Evolutionary conservation across 176 grass and related monocot species (phyloP).

Genomic region (Carex pumila): DNA sequence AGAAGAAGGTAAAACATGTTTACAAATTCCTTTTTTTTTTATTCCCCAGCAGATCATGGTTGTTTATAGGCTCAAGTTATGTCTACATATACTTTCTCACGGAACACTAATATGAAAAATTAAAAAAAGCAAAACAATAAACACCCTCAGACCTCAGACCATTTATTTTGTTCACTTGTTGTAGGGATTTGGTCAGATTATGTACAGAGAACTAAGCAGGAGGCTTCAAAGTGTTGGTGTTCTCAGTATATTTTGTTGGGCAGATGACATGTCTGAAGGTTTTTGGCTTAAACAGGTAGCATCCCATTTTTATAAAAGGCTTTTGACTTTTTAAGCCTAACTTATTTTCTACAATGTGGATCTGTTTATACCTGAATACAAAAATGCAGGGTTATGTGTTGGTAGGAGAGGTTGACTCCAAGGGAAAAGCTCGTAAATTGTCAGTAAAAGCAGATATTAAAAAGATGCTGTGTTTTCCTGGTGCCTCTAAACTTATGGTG

Average conservation of each 20-base stretch:
- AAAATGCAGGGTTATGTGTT: conserved; percentile 54
- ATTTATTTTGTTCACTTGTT: conserved; percentile 25
- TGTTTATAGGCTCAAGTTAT: not conserved
- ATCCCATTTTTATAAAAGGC: not conserved
- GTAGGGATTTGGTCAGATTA: conserved; percentile 64
- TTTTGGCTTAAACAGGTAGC: conserved; percentile 96
- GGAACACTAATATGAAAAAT: not conserved
- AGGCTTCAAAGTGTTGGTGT: conserved; percentile 83
- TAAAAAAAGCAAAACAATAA: not conserved
- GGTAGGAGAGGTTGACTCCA: conserved; percentile 76
- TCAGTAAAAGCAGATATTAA: conserved; percentile 77
- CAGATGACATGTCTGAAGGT: conserved; percentile 66
- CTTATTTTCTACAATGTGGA: conserved; percentile 1
- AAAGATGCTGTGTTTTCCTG: conserved; percentile 73
- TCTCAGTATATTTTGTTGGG: conserved; percentile 75
- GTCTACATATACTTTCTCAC: not conserved
- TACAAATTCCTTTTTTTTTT: not conserved
- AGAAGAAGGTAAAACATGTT: conserved; percentile 40
- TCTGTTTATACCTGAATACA: not conserved
- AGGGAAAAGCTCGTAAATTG: conserved; percentile 57
- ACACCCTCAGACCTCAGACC: not conserved
- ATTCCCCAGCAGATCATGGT: not conserved
- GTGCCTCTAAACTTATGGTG: conserved; percentile 74
- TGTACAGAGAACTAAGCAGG: conserved; percentile 63
- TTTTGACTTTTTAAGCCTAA: not conserved